Percentiles rank a stretch among this genome's conserved stretches.
phyloP scores from a whole-genome alignment of 2,329 filamentous ascomycete genomes.

The Alternaria dauci region DNA sequence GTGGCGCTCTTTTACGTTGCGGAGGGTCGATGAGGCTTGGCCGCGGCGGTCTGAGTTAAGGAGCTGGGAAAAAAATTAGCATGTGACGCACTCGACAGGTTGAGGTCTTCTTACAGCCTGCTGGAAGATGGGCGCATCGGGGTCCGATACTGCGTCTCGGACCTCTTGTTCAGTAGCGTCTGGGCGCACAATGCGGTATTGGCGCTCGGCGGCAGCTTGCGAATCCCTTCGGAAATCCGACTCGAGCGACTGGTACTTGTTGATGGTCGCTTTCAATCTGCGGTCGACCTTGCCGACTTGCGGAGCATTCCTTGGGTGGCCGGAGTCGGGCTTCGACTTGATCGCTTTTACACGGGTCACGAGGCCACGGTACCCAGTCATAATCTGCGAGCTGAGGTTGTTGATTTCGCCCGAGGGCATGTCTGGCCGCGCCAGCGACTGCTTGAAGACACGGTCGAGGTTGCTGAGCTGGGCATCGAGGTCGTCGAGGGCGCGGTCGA shows the following conservation, averaged over 20 bases:
- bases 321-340: conserved; percentile 81
- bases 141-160: conserved; percentile 75
- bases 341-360: conserved; percentile 80
- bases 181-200: conserved; percentile 88
- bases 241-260: conserved; percentile 82
- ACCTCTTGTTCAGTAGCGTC: conserved; percentile 83
- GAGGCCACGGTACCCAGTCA: conserved; percentile 81
- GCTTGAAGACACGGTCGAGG: conserved; percentile 74
- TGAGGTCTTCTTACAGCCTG: conserved; percentile 66
- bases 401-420: conserved; percentile 77
- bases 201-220: conserved; percentile 83
- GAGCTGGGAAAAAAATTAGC: conserved; percentile 59
- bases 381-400: conserved; percentile 77
- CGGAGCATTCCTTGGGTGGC: conserved; percentile 74
- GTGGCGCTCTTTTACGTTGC: conserved; percentile 83
- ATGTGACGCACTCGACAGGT: neutral
- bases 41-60: conserved; percentile 82
- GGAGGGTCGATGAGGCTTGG: conserved; percentile 79
- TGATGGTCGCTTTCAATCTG: conserved; percentile 80
- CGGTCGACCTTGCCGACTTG: conserved; percentile 85
- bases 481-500: conserved; percentile 78
- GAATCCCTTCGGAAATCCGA: conserved; percentile 80
- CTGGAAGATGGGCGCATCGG: conserved; percentile 83
- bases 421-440: conserved; percentile 77
- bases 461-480: conserved; percentile 77